Evolutionary conservation across 345 rosid genomes (phyloP), one percentile per base, ranked within the genome.

Genomic region (Laguncularia racemosa): DNA sequence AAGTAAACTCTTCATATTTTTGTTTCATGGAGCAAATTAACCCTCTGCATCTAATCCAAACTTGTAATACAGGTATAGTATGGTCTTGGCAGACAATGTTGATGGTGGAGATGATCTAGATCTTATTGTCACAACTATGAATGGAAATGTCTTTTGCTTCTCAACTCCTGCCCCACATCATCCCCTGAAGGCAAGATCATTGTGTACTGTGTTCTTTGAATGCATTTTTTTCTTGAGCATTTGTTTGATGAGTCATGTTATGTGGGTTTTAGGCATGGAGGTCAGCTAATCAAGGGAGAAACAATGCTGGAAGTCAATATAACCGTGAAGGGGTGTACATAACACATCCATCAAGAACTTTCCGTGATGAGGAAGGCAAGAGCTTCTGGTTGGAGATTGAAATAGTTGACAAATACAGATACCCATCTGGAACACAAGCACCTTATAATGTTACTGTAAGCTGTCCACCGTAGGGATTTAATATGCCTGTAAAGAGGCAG

Each of bases 51-150:
- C 52, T 57, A 21, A 47, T 55, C 63, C 48, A 10, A 67, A 46
- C 44, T 46, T 11, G 62, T 46, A 50, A 46, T 54, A 57, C 88
- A 95, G 99, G 69, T 95, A 95, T 71, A 88, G 91, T 81, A 90
- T 81, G 91, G 99, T 88, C 71, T 71, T 95, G 71, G 97, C 99
- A 46, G 99, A 95, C 70, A 95, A 95, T 74, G 92, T 93, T 50
- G 99, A 93, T 50, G 99, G 99, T 62, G 97, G 99, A 55, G 99
- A 90, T 76, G 99, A 95, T 78, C 97, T 95, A 58, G 97, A 95
- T 80, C 97, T 95, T 63, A 67, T 90, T 51, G 96, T 95, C 57
- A 75, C 99, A 53, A 95, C 99, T 52, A 95, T 88, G 99, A 95
- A 90, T 20, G 97, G 99, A 52, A 95, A 95, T 60, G 97, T 95